Evolutionary conservation across 208 protist species (phyloP).

Genomic region (Wallacemonas rigidus): DNA sequence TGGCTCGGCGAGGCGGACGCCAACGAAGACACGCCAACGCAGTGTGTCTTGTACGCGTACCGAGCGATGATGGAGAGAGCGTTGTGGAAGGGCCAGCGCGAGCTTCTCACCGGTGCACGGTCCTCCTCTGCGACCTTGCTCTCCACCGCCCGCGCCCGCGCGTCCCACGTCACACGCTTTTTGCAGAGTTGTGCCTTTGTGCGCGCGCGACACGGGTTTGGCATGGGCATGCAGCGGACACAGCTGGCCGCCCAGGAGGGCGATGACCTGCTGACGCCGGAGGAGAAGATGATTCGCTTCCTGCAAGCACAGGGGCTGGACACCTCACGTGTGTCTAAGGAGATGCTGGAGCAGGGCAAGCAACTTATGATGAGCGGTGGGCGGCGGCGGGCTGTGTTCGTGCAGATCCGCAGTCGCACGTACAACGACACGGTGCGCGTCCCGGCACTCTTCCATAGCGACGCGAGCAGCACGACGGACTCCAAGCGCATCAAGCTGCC

Average conservation of each 20-base stretch:
- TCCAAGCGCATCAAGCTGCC: slow-evolving; percentile 65
- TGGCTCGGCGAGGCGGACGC: slow-evolving; percentile 65
- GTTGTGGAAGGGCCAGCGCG: slow-evolving; percentile 37
- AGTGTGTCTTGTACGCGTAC: slow-evolving; percentile 72
- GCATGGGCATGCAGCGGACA: slow-evolving; percentile 83
- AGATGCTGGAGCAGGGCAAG: slow-evolving; percentile 63
- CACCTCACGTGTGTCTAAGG: slow-evolving; percentile 44
- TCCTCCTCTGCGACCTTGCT: too few species aligned
- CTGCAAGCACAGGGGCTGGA: slow-evolving; percentile 83
- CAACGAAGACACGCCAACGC: slow-evolving; percentile 70
- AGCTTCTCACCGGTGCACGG: too few species aligned
- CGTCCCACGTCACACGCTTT: slow-evolving; percentile 28
- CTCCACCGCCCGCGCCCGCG: too few species aligned
- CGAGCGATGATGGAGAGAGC: slow-evolving; percentile 47
- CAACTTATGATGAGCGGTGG: slow-evolving; percentile 71
- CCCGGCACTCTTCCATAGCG: slow-evolving; percentile 64
- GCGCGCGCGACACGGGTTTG: slow-evolving; percentile 77
- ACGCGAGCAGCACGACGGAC: slow-evolving; percentile 61
- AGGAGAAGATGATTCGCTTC: slow-evolving; percentile 77
- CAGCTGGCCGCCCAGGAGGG: slow-evolving; percentile 62
- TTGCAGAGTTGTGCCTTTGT: slow-evolving; percentile 70
- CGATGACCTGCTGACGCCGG: slow-evolving; percentile 61
- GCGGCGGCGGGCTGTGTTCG: slow-evolving; percentile 71
- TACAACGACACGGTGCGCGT: slow-evolving; percentile 73
- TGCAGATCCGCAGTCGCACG: slow-evolving; percentile 70